Evolutionary conservation across 306 rosid genomes (phyloP).

Genomic region (Castanea mollissima): DNA sequence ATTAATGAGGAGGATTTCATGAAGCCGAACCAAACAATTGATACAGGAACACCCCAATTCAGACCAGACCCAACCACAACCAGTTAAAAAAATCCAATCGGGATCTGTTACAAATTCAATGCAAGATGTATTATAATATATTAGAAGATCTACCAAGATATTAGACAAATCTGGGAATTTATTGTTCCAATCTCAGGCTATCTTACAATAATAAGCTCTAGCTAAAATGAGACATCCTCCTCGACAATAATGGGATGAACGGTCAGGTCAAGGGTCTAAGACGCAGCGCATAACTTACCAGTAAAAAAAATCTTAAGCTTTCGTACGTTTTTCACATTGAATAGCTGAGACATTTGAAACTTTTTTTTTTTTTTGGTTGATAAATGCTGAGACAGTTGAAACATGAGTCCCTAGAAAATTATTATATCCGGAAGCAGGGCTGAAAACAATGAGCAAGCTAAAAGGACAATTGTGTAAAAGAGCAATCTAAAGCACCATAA

Average conservation of each 20-base stretch:
- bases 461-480: not conserved
- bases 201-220: not conserved
- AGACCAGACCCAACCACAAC: not conserved
- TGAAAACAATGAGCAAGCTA: not conserved
- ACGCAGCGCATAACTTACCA: too few relatives aligned
- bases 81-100: not conserved
- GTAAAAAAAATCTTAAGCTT: too few relatives aligned
- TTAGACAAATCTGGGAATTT: not conserved
- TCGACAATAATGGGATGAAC: too few relatives aligned
- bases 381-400: not conserved
- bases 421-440: not conserved
- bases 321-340: not conserved
- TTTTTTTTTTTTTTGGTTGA: too few relatives aligned
- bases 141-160: not conserved
- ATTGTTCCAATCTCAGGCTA: not conserved
- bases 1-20: not conserved
- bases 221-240: too few relatives aligned
- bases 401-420: not conserved
- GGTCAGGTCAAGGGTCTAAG: too few relatives aligned
- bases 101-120: not conserved
- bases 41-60: not conserved
- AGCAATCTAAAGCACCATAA: not conserved
- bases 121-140: not conserved
- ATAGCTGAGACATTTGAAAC: not conserved
- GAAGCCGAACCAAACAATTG: not conserved